Evolutionary conservation across 257 asterid species (phyloP).

Genomic region (Rhazya stricta): DNA sequence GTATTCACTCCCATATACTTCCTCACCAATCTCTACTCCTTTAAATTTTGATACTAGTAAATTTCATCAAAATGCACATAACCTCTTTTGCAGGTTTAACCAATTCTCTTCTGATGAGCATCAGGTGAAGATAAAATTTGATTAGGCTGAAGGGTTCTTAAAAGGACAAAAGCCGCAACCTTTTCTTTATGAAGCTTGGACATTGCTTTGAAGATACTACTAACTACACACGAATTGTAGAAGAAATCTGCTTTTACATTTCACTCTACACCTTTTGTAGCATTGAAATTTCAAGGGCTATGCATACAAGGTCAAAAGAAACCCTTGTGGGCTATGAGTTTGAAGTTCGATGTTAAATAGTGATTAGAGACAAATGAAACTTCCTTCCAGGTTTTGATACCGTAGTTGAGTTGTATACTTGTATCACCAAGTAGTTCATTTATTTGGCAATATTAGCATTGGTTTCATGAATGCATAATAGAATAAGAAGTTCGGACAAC

Average conservation of each 20-base stretch:
- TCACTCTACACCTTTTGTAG: neutral
- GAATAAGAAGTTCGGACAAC: no score
- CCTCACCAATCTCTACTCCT: neutral
- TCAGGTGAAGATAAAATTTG: neutral
- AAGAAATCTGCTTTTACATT: neutral
- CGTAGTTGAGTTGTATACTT: neutral
- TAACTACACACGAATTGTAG: neutral
- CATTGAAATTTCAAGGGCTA: neutral
- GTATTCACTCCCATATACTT: neutral
- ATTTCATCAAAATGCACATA: neutral
- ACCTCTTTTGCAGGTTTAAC: neutral
- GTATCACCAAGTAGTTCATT: no score
- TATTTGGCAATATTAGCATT: no score
- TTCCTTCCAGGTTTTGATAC: neutral
- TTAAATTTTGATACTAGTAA: neutral
- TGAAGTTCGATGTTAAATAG: neutral
- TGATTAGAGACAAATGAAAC: neutral
- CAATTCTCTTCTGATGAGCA: neutral
- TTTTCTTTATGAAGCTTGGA: neutral
- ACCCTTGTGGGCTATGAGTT: neutral
- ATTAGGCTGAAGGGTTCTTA: conserved; percentile 4
- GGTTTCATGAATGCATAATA: no score
- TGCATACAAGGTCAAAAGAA: neutral
- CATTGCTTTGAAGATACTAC: neutral
- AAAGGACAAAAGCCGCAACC: neutral